Evolutionary conservation across 345 rosid species (phyloP).

Genomic region (Syzygium oleosum): DNA sequence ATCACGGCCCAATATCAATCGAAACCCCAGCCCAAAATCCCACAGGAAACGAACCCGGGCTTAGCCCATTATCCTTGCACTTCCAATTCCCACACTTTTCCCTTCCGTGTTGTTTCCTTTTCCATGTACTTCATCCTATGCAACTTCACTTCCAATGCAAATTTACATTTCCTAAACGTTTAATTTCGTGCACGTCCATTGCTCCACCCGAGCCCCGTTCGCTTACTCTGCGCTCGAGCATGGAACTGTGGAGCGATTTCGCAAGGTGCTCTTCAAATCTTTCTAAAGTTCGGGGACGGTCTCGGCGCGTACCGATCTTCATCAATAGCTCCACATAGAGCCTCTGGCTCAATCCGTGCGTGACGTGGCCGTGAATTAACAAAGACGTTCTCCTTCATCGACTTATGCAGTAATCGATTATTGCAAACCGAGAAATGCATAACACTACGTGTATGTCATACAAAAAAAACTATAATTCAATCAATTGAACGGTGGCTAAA

Average conservation of each 20-base stretch:
- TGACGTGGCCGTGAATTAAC: neutral
- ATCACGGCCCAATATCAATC: neutral
- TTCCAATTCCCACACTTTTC: neutral
- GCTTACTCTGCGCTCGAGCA: neutral
- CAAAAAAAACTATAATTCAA: neutral
- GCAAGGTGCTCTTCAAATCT: fast-evolving
- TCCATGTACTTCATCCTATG: neutral
- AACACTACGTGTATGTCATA: no score
- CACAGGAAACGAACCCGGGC: neutral
- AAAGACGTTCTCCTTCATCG: no score
- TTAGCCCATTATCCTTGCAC: neutral
- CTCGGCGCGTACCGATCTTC: fast-evolving
- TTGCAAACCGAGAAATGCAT: no score
- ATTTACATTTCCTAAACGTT: neutral
- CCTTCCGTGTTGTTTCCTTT: neutral
- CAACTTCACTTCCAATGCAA: neutral
- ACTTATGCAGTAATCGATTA: no score
- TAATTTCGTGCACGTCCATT: neutral
- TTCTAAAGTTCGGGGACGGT: fast-evolving
- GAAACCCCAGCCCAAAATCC: neutral
- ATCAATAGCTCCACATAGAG: fast-evolving
- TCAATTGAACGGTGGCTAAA: neutral
- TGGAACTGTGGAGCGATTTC: neutral
- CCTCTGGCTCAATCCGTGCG: neutral
- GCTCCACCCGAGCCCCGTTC: neutral